Evolutionary conservation across 1,139 yeast species (phyloP), one percentile per base, ranked within the genome.

Genomic region (Kurtzmaniella quercitrusa): DNA sequence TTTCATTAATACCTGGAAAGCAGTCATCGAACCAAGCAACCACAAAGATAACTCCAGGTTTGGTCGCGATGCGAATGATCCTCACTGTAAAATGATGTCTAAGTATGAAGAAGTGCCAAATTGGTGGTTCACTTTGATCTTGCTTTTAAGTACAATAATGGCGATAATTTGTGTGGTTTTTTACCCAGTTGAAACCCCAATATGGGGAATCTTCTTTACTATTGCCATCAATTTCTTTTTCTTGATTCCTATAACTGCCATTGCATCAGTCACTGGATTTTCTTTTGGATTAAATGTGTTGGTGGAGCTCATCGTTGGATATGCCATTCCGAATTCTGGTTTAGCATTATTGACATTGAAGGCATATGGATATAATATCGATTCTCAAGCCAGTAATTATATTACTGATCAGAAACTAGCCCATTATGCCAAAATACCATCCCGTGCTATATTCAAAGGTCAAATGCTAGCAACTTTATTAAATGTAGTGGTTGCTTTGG

Each of bases 31-130:
- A 34, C 57, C 70, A 1, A 49, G 50, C n/a, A 50, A 53, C 10
- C 39, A 47, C 19, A 44, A 50, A 21, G 36, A 25, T 12, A 25
- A 25, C 21, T 31, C 40, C 16, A 36, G 43, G 33, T 54, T 49
- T 45, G 57, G 66, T 6, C 51, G 58, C 19, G 63, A 58, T 44
- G 42, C 46, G 1, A 48, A 62, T 3, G 74, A 69, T 46, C 72
- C 73, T 0, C 75, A 69, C 47, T 68, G 73, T 48, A 57, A 54
- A 43, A 69, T 69, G 74, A 69, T 69, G 74, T 44, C 63, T 10
- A 48, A 48, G 10, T 69, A 68, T 47, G 59, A 61, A 3, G 75
- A 69, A 44, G 73, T 68, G n/a, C 75, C 75, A 3, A 66, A 65
- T 45, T 61, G 64, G 65, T 68, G 73, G 74, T 69, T 68, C 45